Evolutionary conservation across 345 rosid species (phyloP).

Genomic region (Lepidium africanum): DNA sequence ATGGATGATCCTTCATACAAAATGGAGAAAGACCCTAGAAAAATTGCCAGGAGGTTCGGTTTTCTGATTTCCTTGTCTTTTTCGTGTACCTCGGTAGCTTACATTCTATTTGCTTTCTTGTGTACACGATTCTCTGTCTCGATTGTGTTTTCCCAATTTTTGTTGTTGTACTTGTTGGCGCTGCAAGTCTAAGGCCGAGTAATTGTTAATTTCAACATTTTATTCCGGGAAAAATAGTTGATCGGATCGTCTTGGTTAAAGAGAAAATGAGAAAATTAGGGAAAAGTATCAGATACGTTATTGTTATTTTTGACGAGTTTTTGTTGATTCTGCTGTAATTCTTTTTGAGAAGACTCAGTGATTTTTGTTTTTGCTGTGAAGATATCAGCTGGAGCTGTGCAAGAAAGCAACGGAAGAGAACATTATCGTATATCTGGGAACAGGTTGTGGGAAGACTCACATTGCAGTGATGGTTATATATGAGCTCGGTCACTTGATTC

Average conservation of each 20-base stretch:
- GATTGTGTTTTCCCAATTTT: neutral
- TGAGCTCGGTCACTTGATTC: slow-evolving; percentile 59
- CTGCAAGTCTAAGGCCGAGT: neutral
- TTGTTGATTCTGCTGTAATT: neutral
- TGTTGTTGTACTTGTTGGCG: neutral
- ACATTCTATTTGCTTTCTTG: neutral
- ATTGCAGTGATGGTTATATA: slow-evolving; percentile 82
- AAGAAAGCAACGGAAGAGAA: slow-evolving; percentile 78
- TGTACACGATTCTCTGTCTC: neutral
- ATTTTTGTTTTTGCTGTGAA: slow-evolving; percentile 18
- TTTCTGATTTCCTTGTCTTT: neutral
- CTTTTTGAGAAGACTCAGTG: neutral
- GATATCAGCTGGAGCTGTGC: slow-evolving; percentile 89
- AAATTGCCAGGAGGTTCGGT: slow-evolving; percentile 37
- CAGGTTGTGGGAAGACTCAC: slow-evolving; percentile 96
- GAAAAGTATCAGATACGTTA: neutral
- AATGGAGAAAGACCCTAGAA: slow-evolving; percentile 53
- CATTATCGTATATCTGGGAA: slow-evolving; percentile 69
- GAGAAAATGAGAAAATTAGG: neutral
- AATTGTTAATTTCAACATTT: neutral
- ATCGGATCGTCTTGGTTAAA: neutral
- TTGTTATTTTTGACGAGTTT: neutral
- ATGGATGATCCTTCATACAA: slow-evolving; percentile 7
- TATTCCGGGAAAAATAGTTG: neutral
- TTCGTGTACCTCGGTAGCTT: neutral